These are phyloP conservation scores for Dendrocalamus sinicus DNA, from an alignment of 176 grass and related monocot genomes.

Conservation along the genomic window DNA sequence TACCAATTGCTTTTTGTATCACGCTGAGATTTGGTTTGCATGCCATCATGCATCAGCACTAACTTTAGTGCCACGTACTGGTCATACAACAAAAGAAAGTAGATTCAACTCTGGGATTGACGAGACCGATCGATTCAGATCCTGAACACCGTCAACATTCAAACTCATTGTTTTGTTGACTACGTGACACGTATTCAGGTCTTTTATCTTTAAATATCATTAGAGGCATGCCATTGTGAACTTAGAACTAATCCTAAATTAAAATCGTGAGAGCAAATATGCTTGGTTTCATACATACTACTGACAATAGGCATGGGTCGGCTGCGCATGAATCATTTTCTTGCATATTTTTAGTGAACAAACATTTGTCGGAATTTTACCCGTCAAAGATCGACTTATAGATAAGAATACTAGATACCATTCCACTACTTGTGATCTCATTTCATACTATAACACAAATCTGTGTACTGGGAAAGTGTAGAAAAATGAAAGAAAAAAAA, in stretches of 20 bases:
- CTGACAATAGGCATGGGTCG: slow-evolving; percentile 46
- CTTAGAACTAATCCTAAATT: background rate
- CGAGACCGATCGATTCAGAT: slow-evolving; percentile 14
- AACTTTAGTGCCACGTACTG: background rate
- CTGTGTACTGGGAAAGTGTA: slow-evolving; percentile 23
- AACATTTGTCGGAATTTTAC: slow-evolving; percentile 32
- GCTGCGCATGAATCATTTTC: slow-evolving; percentile 22
- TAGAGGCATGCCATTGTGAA: slow-evolving; percentile 22
- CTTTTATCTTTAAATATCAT: background rate
- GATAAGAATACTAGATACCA: slow-evolving; percentile 12
- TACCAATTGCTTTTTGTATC: no score
- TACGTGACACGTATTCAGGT: slow-evolving; percentile 38
- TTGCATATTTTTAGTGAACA: slow-evolving; percentile 31
- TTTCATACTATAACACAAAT: background rate
- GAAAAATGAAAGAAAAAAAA: background rate
- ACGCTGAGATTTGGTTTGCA: background rate
- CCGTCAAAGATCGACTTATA: slow-evolving; percentile 25
- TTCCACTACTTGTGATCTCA: slow-evolving; percentile 33
- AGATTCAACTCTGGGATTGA: background rate
- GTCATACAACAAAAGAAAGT: background rate
- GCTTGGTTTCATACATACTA: slow-evolving; percentile 19
- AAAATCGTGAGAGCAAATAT: slow-evolving; percentile 27
- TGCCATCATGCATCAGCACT: background rate
- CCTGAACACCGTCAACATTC: slow-evolving; percentile 32
- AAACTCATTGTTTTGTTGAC: background rate